A percentile compares a stretch with the other conserved stretches of the same genome.
Evolutionary conservation across 1,284 basidiomycete species (phyloP).

Genomic region (Sanguinoderma infundibulare): DNA sequence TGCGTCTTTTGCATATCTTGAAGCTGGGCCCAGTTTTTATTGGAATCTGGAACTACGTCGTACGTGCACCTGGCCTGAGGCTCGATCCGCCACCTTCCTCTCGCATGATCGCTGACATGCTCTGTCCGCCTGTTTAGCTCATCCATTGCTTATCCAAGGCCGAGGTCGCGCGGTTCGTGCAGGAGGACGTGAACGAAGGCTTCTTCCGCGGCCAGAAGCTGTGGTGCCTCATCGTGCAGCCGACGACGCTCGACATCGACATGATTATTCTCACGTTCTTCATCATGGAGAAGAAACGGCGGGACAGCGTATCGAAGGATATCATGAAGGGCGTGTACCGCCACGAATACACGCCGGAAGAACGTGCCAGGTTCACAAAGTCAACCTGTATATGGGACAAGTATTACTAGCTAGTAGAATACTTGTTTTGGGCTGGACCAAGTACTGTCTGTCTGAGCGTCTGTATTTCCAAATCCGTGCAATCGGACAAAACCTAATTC

Average conservation of each 20-base stretch:
- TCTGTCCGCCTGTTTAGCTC: slow-evolving; percentile 35
- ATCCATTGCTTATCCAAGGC: slow-evolving; percentile 39
- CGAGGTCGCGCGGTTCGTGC: slow-evolving; percentile 46
- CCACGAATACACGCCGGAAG: too few species aligned
- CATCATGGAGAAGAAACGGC: slow-evolving; percentile 55
- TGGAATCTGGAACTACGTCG: too few species aligned
- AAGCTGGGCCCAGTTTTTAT: too few species aligned
- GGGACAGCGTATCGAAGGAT: slow-evolving; percentile 40
- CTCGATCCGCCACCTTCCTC: too few species aligned
- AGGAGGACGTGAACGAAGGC: slow-evolving; percentile 41
- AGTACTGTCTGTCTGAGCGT: too few species aligned
- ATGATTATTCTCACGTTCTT: slow-evolving; percentile 55
- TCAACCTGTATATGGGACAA: too few species aligned
- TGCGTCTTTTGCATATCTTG: too few species aligned
- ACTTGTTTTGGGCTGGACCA: too few species aligned
- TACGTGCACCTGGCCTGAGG: slow-evolving; percentile 33
- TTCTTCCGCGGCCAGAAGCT: slow-evolving; percentile 52
- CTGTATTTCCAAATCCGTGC: too few species aligned
- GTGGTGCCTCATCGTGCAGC: slow-evolving; percentile 47
- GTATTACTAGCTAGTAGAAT: too few species aligned
- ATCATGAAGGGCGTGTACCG: slow-evolving; percentile 35
- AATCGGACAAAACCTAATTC: too few species aligned
- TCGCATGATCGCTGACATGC: background rate
- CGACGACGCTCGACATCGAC: slow-evolving; percentile 49
- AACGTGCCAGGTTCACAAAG: too few species aligned